Evolutionary conservation across 495 filamentous ascomycete species (phyloP).

Genomic region (Hypoxylon trugodes): DNA sequence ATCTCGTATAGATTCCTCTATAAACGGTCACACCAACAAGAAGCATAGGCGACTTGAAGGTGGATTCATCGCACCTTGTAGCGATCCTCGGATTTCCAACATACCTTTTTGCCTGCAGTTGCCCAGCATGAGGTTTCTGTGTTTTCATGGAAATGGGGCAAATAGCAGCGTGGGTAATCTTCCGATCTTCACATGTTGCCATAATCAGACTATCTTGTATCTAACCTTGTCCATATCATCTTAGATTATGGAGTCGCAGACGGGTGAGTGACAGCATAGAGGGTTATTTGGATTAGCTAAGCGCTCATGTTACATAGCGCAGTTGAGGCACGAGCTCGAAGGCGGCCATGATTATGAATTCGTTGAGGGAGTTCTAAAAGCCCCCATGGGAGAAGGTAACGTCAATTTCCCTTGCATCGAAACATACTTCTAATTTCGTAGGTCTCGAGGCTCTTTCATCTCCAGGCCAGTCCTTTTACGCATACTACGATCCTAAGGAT

Average conservation of each 20-base stretch:
- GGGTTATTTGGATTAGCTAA: background rate
- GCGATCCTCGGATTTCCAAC: too few relatives aligned
- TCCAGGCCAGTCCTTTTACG: background rate
- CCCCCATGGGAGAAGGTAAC: background rate
- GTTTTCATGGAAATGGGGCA: constrained; percentile 4
- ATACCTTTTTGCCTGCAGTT: too few relatives aligned
- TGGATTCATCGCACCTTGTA: too few relatives aligned
- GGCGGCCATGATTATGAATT: constrained; percentile 20
- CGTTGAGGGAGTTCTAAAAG: constrained; percentile 6
- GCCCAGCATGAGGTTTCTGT: constrained; percentile 19
- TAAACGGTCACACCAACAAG: too few relatives aligned
- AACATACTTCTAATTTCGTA: background rate
- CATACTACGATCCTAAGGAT: background rate
- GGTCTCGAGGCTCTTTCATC: background rate
- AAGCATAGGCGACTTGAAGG: too few relatives aligned
- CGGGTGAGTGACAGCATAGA: background rate
- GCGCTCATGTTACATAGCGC: background rate
- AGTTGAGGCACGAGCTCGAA: constrained; percentile 18
- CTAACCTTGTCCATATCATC: background rate
- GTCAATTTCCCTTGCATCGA: too few relatives aligned
- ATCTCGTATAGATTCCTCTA: too few relatives aligned
- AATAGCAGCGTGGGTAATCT: constrained; percentile 4
- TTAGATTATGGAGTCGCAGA: constrained; percentile 13
- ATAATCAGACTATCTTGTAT: too few relatives aligned
- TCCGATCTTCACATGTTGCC: too few relatives aligned